phyloP scores from a whole-genome alignment of 139 green algal genomes.

The Desmodesmus armatus region DNA sequence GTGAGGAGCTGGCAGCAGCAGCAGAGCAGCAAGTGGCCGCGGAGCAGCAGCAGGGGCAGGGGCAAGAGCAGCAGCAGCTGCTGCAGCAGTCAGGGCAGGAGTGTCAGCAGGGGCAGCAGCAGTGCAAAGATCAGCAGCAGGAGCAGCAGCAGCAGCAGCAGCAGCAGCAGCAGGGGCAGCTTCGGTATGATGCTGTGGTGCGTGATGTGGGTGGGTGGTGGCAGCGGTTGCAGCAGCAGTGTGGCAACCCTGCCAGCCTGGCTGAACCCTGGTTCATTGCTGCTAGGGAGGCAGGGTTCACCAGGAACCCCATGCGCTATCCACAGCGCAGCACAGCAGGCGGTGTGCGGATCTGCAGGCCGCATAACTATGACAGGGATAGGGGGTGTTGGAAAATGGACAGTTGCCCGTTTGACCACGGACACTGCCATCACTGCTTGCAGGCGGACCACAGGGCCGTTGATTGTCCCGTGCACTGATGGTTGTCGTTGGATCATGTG shows the following conservation, averaged over 20 bases:
- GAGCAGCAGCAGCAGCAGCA: constrained; percentile 25
- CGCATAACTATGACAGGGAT: constrained; percentile 46
- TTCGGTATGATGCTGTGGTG: too few relatives aligned
- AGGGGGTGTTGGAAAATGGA: constrained; percentile 31
- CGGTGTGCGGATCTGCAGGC: constrained; percentile 45
- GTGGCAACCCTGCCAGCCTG: neutral
- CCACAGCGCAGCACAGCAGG: constrained; percentile 17
- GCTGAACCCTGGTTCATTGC: constrained; percentile 27
- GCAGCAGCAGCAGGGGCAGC: constrained; percentile 31
- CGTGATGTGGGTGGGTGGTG: too few relatives aligned
- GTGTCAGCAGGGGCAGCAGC: neutral
- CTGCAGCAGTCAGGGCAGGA: too few relatives aligned
- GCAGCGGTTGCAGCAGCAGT: neutral
- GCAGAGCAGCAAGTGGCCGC: neutral
- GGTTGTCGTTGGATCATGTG: neutral
- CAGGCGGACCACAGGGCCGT: constrained; percentile 22
- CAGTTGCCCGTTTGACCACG: constrained; percentile 45
- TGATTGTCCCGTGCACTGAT: constrained; percentile 14
- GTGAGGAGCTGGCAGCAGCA: constrained; percentile 44
- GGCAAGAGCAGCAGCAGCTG: constrained; percentile 21
- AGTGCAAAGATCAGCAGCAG: neutral
- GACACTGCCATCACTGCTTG: constrained; percentile 46
- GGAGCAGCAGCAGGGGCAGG: neutral
- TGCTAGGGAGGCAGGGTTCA: constrained; percentile 9
- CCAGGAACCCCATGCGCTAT: constrained; percentile 24